These are phyloP conservation scores for Bryoerythrophyllum caledonicum DNA, from an alignment of 225 moss, liverwort and hornwort genomes.

Conservation along the genomic window DNA sequence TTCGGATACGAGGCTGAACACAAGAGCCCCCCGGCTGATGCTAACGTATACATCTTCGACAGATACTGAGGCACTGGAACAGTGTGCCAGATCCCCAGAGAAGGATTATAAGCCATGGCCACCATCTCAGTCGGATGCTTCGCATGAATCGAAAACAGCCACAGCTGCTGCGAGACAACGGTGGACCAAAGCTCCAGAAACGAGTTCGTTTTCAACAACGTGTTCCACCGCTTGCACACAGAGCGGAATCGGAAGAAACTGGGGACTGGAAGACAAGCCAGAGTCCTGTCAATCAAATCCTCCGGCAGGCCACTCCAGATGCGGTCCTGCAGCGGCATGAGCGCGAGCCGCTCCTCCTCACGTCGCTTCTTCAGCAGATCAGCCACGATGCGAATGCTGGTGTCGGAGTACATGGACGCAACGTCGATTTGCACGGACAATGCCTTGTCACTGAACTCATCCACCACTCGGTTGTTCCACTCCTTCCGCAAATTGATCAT, in stretches of 20 bases:
- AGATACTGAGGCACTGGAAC: slow-evolving; percentile 60
- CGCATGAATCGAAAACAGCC: slow-evolving; percentile 56
- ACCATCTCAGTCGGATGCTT: slow-evolving; percentile 60
- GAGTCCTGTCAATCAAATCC: slow-evolving; percentile 58
- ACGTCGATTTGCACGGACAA: slow-evolving; percentile 56
- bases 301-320: slow-evolving; percentile 67
- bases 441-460: slow-evolving; percentile 60
- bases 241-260: slow-evolving; percentile 65
- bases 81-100: slow-evolving; percentile 57
- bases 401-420: slow-evolving; percentile 40
- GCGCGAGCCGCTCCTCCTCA: slow-evolving; percentile 54
- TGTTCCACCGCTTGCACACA: slow-evolving; percentile 70
- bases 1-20: slow-evolving; percentile 66
- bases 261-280: slow-evolving; percentile 61
- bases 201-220: slow-evolving; percentile 41
- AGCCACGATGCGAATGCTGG: slow-evolving; percentile 48
- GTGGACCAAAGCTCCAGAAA: slow-evolving; percentile 66
- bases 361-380: slow-evolving; percentile 55
- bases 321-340: slow-evolving; percentile 64
- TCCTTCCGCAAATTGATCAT: slow-evolving; percentile 56
- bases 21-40: slow-evolving; percentile 59
- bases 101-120: slow-evolving; percentile 67
- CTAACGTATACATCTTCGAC: slow-evolving; percentile 65
- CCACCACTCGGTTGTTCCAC: slow-evolving; percentile 61
- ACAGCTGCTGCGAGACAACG: slow-evolving; percentile 52